These are phyloP conservation scores for Globisporangium megalacanthum DNA, from an alignment of 352 stramenopile species.

Conservation along the genomic window DNA sequence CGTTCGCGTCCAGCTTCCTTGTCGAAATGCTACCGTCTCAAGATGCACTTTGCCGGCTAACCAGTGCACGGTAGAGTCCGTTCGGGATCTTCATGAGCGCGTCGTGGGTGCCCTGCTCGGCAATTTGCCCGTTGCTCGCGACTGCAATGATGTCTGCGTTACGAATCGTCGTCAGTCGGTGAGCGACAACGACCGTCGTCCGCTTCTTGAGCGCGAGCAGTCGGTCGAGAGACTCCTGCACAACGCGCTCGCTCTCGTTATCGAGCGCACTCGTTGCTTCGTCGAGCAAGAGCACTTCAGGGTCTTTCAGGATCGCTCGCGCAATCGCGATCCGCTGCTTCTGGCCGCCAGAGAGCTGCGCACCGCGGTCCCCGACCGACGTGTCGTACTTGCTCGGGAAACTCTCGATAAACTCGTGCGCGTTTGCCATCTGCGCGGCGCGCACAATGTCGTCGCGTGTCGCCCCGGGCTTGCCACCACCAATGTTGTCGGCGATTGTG, in stretches of 20 bases:
- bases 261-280: slow-evolving; percentile 39
- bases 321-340: slow-evolving; percentile 16
- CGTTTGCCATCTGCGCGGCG: slow-evolving; percentile 79
- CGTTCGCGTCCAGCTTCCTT: too few relatives aligned
- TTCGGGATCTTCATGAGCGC: slow-evolving; percentile 21
- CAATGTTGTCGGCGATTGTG: slow-evolving; percentile 39
- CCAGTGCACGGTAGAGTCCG: slow-evolving; percentile 21
- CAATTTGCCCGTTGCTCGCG: slow-evolving; percentile 60
- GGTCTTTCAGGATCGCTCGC: slow-evolving; percentile 77
- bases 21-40: too few relatives aligned
- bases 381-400: slow-evolving; percentile 86
- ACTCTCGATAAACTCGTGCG: slow-evolving; percentile 76
- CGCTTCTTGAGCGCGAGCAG: slow-evolving; percentile 26
- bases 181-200: slow-evolving; percentile 86
- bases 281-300: slow-evolving; percentile 54
- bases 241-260: slow-evolving; percentile 13
- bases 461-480: slow-evolving; percentile 26
- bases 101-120: slow-evolving; percentile 85
- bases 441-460: slow-evolving; percentile 42
- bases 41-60: not conserved
- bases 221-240: slow-evolving; percentile 21
- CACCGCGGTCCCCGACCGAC: slow-evolving; percentile 58
- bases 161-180: slow-evolving; percentile 81
- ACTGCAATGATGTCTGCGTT: slow-evolving; percentile 90
- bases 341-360: slow-evolving; percentile 45